A percentile compares a stretch with the other conserved stretches of the same genome.
Evolutionary conservation across 495 filamentous ascomycete species (phyloP).

Genomic region (Daldinia loculata): DNA sequence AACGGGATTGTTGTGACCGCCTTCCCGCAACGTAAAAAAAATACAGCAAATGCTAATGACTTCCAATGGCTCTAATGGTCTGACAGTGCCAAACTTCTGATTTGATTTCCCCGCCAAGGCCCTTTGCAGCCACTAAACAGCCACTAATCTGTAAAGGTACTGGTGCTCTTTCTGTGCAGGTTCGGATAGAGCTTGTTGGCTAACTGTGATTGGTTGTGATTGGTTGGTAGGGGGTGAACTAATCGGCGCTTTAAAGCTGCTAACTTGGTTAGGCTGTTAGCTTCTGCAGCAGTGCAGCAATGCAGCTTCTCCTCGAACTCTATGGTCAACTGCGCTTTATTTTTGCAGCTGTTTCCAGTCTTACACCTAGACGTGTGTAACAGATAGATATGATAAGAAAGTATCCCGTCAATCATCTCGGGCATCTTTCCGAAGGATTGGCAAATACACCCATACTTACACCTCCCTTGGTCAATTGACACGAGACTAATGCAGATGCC

Average conservation of each 20-base stretch:
- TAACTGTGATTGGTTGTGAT: constrained; percentile 22
- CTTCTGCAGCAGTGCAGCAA: background rate
- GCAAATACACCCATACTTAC: background rate
- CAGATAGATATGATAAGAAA: constrained; percentile 1
- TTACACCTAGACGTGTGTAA: constrained; percentile 2
- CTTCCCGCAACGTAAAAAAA: constrained; percentile 48
- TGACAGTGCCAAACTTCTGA: constrained; percentile 28
- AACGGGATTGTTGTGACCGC: constrained; percentile 44
- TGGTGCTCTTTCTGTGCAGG: constrained; percentile 1
- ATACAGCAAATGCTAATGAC: constrained; percentile 35
- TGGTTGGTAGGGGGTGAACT: background rate
- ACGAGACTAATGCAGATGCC: constrained; percentile 7
- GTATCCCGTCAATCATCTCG: constrained; percentile 1
- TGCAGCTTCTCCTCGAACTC: constrained; percentile 20
- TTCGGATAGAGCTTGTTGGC: constrained; percentile 25
- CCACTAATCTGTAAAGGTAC: constrained; percentile 17
- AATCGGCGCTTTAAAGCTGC: constrained; percentile 13
- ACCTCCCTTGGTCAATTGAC: constrained; percentile 1
- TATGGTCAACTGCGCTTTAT: constrained; percentile 3
- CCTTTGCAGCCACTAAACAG: constrained; percentile 24
- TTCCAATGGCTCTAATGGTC: constrained; percentile 23
- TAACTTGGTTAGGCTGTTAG: constrained; percentile 3
- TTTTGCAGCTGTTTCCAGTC: background rate
- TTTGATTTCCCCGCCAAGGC: constrained; percentile 22
- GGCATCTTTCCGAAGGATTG: background rate